Conservation (phyloP, 176 grass and related monocot species). For the Alloteropsis semialata region DNA sequence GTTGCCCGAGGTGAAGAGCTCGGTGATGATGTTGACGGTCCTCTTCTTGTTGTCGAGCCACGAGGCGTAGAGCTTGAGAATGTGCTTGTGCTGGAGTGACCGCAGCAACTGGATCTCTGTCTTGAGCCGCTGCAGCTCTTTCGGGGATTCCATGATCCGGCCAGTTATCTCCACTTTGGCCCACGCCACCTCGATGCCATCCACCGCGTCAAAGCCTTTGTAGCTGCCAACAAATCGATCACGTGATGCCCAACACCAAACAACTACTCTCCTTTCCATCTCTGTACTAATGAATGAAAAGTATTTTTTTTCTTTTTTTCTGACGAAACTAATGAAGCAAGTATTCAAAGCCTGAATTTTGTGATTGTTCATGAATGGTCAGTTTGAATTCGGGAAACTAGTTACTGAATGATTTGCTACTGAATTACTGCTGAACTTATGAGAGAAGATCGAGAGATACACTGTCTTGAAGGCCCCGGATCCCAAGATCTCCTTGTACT, state of each 20-base stretch:
- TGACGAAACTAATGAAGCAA: background rate
- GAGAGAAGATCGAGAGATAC: conserved; percentile 13
- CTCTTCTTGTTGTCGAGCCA: conserved; percentile 50
- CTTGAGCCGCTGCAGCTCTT: conserved; percentile 44
- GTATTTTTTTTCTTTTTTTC: too few relatives aligned
- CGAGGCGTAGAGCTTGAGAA: conserved; percentile 38
- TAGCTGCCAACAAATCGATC: conserved; percentile 42
- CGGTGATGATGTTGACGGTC: conserved; percentile 52
- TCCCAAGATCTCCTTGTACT: conserved; percentile 54
- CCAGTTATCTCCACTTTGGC: conserved; percentile 34
- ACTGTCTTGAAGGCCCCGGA: conserved; percentile 56
- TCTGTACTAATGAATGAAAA: background rate
- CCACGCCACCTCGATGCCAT: conserved; percentile 65
- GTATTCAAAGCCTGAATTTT: background rate
- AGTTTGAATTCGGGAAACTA: background rate
- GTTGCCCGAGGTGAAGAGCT: conserved; percentile 58
- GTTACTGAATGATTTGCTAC: background rate
- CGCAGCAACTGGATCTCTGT: conserved; percentile 38
- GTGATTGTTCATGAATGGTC: background rate
- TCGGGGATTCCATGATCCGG: conserved; percentile 31
- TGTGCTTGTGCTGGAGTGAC: conserved; percentile 46
- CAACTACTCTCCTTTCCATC: background rate
- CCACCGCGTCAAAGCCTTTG: conserved; percentile 53
- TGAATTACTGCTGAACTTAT: background rate
- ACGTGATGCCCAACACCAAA: conserved; percentile 2